phyloP scores from a whole-genome alignment of 2,329 filamentous ascomycete genomes.

The Knufia fluminis region DNA sequence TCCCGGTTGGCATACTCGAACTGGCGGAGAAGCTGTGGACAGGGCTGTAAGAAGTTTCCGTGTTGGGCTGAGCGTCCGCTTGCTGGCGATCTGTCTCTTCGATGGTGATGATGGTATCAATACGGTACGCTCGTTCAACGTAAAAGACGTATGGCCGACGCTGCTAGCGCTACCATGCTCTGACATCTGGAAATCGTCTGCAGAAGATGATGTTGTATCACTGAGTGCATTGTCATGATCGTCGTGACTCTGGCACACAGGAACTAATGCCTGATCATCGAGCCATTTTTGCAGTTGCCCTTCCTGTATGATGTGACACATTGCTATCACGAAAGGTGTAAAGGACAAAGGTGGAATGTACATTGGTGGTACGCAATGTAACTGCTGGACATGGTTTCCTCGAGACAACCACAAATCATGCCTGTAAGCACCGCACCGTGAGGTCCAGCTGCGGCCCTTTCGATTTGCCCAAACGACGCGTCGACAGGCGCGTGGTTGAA shows the following conservation, averaged over 20 bases:
- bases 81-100: background rate
- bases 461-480: too few relatives aligned
- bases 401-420: too few relatives aligned
- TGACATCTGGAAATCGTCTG: conserved; percentile 1
- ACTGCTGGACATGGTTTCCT: too few relatives aligned
- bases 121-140: background rate
- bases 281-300: background rate
- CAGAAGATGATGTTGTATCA: background rate
- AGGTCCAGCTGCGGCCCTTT: too few relatives aligned
- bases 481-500: too few relatives aligned
- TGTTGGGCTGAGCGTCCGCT: background rate
- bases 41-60: conserved; percentile 1
- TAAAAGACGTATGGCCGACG: conserved; percentile 1
- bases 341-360: background rate
- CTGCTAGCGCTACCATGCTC: background rate
- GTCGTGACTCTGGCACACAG: background rate
- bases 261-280: background rate
- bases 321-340: background rate
- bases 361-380: too few relatives aligned
- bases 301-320: background rate
- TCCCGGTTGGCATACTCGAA: conserved; percentile 5
- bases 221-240: background rate
- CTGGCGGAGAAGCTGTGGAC: background rate
- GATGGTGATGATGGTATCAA: conserved; percentile 2
- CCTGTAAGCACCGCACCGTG: too few relatives aligned